phyloP scores from a whole-genome alignment of 306 rosid species.

The Trifolium repens region DNA sequence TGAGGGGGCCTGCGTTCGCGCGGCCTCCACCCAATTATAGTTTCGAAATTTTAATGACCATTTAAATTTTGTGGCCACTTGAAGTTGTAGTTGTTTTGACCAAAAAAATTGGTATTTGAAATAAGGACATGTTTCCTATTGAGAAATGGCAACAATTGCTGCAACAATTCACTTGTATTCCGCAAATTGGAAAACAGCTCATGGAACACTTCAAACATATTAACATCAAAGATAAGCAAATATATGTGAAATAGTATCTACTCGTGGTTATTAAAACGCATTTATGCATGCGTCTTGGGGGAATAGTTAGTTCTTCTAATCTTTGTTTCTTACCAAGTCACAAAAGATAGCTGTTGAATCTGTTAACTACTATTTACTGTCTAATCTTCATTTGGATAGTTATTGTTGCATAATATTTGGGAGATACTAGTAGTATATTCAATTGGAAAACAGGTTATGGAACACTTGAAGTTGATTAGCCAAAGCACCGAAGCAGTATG shows the following conservation, averaged over 20 bases:
- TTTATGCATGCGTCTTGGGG: too few species aligned
- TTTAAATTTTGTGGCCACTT: too few species aligned
- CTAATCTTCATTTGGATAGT: neutral
- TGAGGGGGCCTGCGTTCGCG: constrained; percentile 64
- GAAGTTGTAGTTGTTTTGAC: too few species aligned
- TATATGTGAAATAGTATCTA: too few species aligned
- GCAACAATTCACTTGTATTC: neutral
- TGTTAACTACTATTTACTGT: neutral
- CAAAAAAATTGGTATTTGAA: too few species aligned
- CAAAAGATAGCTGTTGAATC: neutral
- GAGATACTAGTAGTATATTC: too few species aligned
- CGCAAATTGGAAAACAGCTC: neutral
- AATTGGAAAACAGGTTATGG: neutral
- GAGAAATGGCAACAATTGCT: too few species aligned
- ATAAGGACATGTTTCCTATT: too few species aligned
- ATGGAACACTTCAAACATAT: neutral
- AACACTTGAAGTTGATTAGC: neutral
- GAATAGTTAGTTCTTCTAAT: neutral
- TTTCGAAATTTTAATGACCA: too few species aligned
- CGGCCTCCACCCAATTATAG: constrained; percentile 35
- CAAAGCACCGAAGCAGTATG: too few species aligned
- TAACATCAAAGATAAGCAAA: neutral
- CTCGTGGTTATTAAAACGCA: too few species aligned
- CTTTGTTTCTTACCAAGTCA: neutral
- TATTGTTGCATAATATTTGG: neutral